Evolutionary conservation across 208 protist genomes (phyloP), one percentile per base, ranked within the genome.

Genomic region (Leishmania martiniquensis): DNA sequence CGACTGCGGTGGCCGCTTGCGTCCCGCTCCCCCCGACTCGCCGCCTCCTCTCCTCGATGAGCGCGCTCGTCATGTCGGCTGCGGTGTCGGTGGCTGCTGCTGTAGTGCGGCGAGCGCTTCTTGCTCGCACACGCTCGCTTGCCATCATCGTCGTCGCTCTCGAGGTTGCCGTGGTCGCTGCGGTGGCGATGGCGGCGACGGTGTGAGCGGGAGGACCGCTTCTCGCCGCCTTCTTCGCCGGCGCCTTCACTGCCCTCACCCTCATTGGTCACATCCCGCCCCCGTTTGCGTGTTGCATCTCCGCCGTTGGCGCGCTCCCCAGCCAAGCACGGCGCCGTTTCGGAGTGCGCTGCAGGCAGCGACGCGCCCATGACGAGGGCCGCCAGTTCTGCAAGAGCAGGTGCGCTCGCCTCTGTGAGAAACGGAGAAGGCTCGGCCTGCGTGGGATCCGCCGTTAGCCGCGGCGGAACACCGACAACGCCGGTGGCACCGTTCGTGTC

Each of bases 361-460:
- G 68, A 12, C 13, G 70, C 59, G 15, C 60, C 70, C 60, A 76
- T 75, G 68, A 84, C 80, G 22, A 84, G 51, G 17, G 75, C 67
- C 20, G 70, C 75, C 49, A 84, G 69, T 75, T 84, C 80, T 3
- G 55, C 32, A 3, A 84, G 32, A 34, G 65, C 67, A 2, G 63
- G 63, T 45, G 6, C 22, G 9, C 39, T 68, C 7, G 63, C 20
- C 34, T 42, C 39, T 44, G 63, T 7, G 9, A n/a, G 63, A 3
- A 71, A 69, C 34, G 66, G 55, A 29, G 66, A 52, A 6, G 63
- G 9, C 7, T 59, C 65, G 5, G 57, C 32, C 73, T 77, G 78
- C 73, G 78, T 83, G 29, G 78, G 72, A 34, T 83, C 78, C 5
- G n/a, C 45, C 29, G 22, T 22, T 55, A 5, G 29, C 47, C 7